Conservation (phyloP, 1,284 basidiomycete species). For the Rhodotorula mucilaginosa region DNA sequence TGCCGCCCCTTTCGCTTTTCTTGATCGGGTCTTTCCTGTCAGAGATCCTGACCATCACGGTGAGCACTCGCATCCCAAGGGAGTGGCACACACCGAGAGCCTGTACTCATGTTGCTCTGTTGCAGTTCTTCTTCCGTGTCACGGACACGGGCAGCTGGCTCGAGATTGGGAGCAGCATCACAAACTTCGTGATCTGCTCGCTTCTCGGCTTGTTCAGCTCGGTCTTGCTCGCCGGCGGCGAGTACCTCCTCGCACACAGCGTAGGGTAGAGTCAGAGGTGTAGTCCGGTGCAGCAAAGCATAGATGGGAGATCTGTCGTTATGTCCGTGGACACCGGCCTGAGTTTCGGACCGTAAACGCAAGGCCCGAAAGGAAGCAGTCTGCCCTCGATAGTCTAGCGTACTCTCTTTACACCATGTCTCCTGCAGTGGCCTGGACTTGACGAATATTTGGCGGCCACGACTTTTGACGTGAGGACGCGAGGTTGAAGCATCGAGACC, state of each 20-base stretch:
- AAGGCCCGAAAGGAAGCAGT: no score
- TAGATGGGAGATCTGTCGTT: no score
- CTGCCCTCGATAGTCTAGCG: no score
- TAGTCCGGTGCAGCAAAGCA: no score
- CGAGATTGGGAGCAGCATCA: slow-evolving; percentile 47
- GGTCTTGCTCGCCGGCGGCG: slow-evolving; percentile 21
- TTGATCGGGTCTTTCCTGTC: slow-evolving; percentile 69
- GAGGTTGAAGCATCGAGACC: no score
- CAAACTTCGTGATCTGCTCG: slow-evolving; percentile 38
- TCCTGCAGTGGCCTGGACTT: no score
- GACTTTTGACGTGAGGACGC: no score
- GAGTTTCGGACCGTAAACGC: no score
- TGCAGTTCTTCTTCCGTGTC: slow-evolving; percentile 73
- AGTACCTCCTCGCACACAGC: not conserved
- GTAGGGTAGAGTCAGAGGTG: not conserved
- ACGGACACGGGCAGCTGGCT: slow-evolving; percentile 83
- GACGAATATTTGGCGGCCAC: no score
- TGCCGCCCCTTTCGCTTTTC: slow-evolving; percentile 74
- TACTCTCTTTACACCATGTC: no score
- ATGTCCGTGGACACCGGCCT: no score
- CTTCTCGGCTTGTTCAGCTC: slow-evolving; percentile 35
- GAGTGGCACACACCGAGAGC: not conserved
- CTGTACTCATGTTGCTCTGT: slow-evolving; percentile 63
- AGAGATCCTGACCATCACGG: slow-evolving; percentile 53
- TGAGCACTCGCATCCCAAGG: slow-evolving; percentile 7